These are phyloP conservation scores for Parascedosporium putredinis DNA, from an alignment of 2,329 filamentous ascomycete genomes.

Conservation along the genomic window DNA sequence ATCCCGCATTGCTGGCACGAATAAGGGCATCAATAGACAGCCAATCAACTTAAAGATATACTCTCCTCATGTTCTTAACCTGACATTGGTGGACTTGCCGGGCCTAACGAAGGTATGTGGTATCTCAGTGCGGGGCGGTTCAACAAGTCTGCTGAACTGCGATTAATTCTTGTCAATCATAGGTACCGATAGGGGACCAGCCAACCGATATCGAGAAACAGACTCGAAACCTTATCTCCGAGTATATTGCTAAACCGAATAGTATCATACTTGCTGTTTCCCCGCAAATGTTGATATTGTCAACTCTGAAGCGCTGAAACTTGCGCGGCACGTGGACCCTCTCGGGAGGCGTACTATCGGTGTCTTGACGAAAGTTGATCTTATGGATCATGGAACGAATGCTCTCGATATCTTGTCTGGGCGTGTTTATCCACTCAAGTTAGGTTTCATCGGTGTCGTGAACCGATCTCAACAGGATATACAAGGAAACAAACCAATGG, in stretches of 20 bases:
- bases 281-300: constrained; percentile 94
- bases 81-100: constrained; percentile 91
- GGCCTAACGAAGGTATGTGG: constrained; percentile 75
- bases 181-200: constrained; percentile 96
- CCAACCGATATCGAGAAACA: constrained; percentile 98
- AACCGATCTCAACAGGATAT: constrained; percentile 98
- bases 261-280: constrained; percentile 96
- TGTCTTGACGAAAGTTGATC: constrained; percentile 89
- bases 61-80: constrained; percentile 89
- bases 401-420: constrained; percentile 96
- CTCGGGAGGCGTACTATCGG: constrained; percentile 92
- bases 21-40: constrained; percentile 96
- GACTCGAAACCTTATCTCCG: constrained; percentile 88
- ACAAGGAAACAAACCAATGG: constrained; percentile 86
- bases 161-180: constrained; percentile 11
- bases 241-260: constrained; percentile 98
- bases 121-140: background rate
- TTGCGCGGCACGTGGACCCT: constrained; percentile 92
- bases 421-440: constrained; percentile 88
- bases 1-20: constrained; percentile 78
- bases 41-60: constrained; percentile 99
- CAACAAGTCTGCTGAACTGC: background rate
- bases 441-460: constrained; percentile 96
- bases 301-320: constrained; percentile 94
- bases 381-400: constrained; percentile 99